Base-by-base conservation (phyloP, 2,329 filamentous ascomycete genomes). In the Thermomyces lanuginosus region DNA sequence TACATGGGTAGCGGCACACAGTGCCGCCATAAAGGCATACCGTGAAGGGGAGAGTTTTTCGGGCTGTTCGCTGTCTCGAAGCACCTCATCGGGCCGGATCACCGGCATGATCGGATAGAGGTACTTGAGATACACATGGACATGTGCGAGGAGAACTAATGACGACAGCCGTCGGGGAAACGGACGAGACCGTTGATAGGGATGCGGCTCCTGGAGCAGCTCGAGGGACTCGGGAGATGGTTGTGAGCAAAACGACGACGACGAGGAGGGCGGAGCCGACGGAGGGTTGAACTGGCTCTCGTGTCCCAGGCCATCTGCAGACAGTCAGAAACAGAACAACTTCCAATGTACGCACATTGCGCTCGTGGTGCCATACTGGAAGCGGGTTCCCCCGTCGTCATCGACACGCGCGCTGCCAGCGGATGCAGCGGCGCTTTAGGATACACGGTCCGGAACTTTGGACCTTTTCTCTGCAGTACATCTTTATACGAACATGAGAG, bases 41-140 rank as follows among this genome's bases (percentile, higher is more conserved):
- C 53, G 36, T 24, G 45, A 45, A 2, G 46, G 22, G 2, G 42
- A 41, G 9, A 55, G 63, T 8, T 39, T 32, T 33, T 79, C 72
- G 40, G 74, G 64, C 36, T 66, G 69, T 35, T 49, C 41, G 24
- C 52, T 50, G 30, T 52, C 44, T 12, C 41, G 35, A n/a, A 46
- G 45, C 2, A 59, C 33, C 16, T 44, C 36, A 8, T 53, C 46
- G 4, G 40, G 40, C 3, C 45, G 45, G 12, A 59, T 45, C 3
- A 60, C 51, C 4, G 55, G 56, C 45, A 58, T 56, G 11, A 58
- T 58, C 0, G 56, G 55, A 27, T 52, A 57, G 12, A 58, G 31
- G 26, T 55, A 55, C 22, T 55, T 55, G 16, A 55, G 30, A 25
- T 51, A 55, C n/a, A 55, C 46, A 33, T 55, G 55, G 16, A 55